A percentile compares a stretch with the other conserved stretches of the same genome.
Conservation (phyloP, 1,284 basidiomycete genomes). For the Sanghuangporus baumii region DNA sequence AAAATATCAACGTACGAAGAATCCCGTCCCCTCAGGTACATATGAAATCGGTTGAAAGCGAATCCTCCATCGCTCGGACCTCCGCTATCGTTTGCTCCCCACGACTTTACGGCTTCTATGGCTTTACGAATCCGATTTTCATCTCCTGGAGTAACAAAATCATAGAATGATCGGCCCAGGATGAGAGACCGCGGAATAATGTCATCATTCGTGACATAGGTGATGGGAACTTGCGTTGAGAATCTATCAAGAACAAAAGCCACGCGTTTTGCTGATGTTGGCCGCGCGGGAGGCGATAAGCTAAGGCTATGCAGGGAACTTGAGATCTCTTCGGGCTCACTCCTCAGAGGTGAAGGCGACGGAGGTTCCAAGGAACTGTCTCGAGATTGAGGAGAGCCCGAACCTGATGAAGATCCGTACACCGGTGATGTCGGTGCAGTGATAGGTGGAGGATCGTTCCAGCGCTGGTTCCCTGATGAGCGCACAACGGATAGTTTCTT, state of each 20-base stretch:
- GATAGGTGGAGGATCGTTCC: conserved; percentile 61
- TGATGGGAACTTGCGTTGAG: conserved; percentile 51
- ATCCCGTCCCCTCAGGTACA: conserved; percentile 52
- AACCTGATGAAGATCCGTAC: conserved; percentile 16
- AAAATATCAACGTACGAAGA: conserved; percentile 38
- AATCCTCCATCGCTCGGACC: conserved; percentile 77
- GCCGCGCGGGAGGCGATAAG: conserved; percentile 39
- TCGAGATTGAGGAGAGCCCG: conserved; percentile 9
- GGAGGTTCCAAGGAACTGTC: conserved; percentile 8
- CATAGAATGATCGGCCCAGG: conserved; percentile 66
- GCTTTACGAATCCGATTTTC: conserved; percentile 59
- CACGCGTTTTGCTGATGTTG: conserved; percentile 49
- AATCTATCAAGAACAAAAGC: conserved; percentile 73
- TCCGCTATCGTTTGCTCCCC: conserved; percentile 75
- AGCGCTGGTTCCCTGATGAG: conserved; percentile 39
- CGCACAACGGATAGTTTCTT: background rate
- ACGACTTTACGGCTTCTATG: conserved; percentile 69
- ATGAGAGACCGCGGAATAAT: conserved; percentile 49
- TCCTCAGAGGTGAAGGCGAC: conserved; percentile 18
- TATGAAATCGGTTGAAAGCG: conserved; percentile 63
- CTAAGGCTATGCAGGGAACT: conserved; percentile 12
- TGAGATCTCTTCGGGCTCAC: conserved; percentile 7
- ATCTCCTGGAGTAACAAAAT: conserved; percentile 58
- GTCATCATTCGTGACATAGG: conserved; percentile 67
- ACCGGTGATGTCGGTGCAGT: conserved; percentile 19